Percentiles rank a stretch among this genome's conserved stretches.
Conservation (phyloP, 345 rosid species). For the Brassica rapa region DNA sequence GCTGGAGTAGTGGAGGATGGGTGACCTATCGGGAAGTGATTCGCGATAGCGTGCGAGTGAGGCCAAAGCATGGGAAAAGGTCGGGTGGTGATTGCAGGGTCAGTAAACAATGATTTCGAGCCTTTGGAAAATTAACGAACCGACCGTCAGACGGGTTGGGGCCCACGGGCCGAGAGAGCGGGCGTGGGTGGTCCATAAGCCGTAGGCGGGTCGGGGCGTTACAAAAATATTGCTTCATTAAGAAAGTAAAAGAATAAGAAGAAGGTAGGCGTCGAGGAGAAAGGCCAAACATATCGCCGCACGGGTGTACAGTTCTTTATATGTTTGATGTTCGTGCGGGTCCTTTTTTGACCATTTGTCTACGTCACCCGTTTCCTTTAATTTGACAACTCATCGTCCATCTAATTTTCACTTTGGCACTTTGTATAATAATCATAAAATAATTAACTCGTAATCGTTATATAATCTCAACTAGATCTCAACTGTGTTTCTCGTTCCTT, state of each 20-base stretch:
- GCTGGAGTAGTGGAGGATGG: too few relatives aligned
- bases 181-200: too few relatives aligned
- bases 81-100: too few relatives aligned
- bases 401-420: not conserved
- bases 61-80: too few relatives aligned
- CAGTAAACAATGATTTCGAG: too few relatives aligned
- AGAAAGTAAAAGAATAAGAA: not conserved
- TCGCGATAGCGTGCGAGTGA: too few relatives aligned
- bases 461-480: not conserved
- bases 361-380: slow-evolving; percentile 37
- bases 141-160: too few relatives aligned
- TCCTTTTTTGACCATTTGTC: slow-evolving; percentile 34
- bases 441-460: not conserved
- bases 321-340: not conserved
- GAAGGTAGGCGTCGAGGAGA: slow-evolving; percentile 8
- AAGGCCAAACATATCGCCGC: slow-evolving; percentile 37
- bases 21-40: too few relatives aligned
- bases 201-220: too few relatives aligned
- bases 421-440: not conserved
- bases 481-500: not conserved
- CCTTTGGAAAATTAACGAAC: too few relatives aligned
- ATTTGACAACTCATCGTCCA: slow-evolving; percentile 1
- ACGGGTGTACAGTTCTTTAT: slow-evolving; percentile 27
- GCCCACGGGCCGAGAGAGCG: too few relatives aligned
- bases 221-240: not conserved